These are phyloP conservation scores for Candida sp. DNA, from an alignment of 1,139 yeast species.

Conservation along the genomic window DNA sequence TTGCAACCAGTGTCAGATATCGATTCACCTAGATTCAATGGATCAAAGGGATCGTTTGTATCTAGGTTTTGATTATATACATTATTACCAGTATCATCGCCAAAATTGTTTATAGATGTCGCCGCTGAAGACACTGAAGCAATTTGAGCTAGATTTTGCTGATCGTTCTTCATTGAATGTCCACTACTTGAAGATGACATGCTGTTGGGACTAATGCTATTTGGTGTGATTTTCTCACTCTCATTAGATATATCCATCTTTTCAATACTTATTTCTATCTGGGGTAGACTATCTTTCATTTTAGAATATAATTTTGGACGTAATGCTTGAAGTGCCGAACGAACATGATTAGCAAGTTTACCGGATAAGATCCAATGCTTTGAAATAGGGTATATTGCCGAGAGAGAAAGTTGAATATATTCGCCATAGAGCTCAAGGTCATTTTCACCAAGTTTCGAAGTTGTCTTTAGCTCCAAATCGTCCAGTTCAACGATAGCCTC, in stretches of 20 bases:
- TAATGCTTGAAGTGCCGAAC: slow-evolving; percentile 31
- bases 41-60: slow-evolving; percentile 8
- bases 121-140: neutral
- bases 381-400: slow-evolving; percentile 45
- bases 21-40: slow-evolving; percentile 18
- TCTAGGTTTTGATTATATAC: slow-evolving; percentile 1
- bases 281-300: slow-evolving; percentile 17
- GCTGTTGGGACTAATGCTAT: slow-evolving; percentile 1
- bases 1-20: slow-evolving; percentile 50
- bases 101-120: neutral
- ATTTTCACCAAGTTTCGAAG: slow-evolving; percentile 13
- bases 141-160: neutral
- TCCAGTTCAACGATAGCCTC: slow-evolving; percentile 19
- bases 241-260: slow-evolving; percentile 1
- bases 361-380: slow-evolving; percentile 46
- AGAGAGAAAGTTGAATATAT: slow-evolving; percentile 43
- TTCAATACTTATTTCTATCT: slow-evolving; percentile 9
- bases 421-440: slow-evolving; percentile 42
- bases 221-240: slow-evolving; percentile 2
- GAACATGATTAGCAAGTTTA: slow-evolving; percentile 40
- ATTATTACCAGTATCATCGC: neutral
- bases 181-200: slow-evolving; percentile 1
- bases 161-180: neutral
- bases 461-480: slow-evolving; percentile 6
- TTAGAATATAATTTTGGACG: slow-evolving; percentile 24